Base-by-base conservation (phyloP, 1,139 yeast genomes). In the Hansenula lynferdii region DNA sequence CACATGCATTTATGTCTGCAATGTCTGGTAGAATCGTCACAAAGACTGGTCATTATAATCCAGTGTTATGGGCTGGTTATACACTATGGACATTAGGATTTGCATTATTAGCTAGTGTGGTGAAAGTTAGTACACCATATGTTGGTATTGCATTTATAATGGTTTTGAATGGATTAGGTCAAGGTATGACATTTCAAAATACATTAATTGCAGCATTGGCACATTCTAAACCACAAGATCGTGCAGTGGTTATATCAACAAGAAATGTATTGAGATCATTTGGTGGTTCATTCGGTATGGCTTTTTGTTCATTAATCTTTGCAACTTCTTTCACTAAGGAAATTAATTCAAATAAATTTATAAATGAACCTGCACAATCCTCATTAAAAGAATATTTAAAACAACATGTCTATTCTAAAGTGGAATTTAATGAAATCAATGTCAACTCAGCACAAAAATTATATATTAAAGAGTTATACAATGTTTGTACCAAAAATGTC, bases 131-230 rank as follows among this genome's bases (percentile, higher is more conserved):
- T 51, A 50, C 68, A 3, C 44, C 54, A 11, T 57, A 57, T 20
- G 74, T 65, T 1, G 54, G 58, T 1, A 53, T 61, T 29, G 60
- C 61, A 9, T 58, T 64, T 6, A 56, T 65, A 1, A 48, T 71
- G 34, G 38, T 70, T 11, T 28, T 71, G 5, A 65, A 67, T 60
- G 80, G 81, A 4, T 40, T 60, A 8, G 80, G 80, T 0, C 61
- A 66, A n/a, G 79, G 77, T 1, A 62, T 62, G 40, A 69, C 72
- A 8, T 72, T 74, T 56, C 80, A 73, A 51, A 77, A 78, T 4
- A 67, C 77, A 0, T 62, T 75, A 62, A 69, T 75, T 8, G 79
- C 79, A 2, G 68, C 67, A 2, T 77, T 72, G 51, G 77, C 80
- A 1, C 73, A 72, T 39, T 65, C 76, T 8, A 59, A 50, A 29